A percentile compares a stretch with the other conserved stretches of the same genome.
phyloP scores from a whole-genome alignment of 257 asterid species.

The Solanum appendiculatum region DNA sequence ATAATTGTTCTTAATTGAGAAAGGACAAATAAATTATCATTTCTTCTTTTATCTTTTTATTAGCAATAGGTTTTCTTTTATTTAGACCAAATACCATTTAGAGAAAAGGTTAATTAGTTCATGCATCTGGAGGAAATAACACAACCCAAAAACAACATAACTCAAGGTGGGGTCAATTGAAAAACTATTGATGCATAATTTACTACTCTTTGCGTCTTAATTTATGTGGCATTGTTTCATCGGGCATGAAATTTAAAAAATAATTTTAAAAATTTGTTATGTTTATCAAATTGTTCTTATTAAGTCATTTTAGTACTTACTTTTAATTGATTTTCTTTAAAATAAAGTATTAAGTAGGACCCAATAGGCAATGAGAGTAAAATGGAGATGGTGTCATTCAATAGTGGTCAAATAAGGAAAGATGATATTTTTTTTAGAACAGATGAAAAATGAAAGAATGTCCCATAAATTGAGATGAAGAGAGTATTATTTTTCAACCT shows the following conservation, averaged over 20 bases:
- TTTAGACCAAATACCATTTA: not conserved
- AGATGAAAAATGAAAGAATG: no score
- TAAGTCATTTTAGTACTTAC: not conserved
- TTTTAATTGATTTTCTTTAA: no score
- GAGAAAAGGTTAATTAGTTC: not conserved
- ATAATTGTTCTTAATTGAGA: not conserved
- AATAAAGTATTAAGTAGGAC: no score
- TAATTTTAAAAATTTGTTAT: no score
- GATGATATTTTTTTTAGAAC: no score
- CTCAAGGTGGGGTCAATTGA: not conserved
- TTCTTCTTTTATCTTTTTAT: not conserved
- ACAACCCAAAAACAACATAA: not conserved
- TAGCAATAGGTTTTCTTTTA: not conserved
- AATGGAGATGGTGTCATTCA: no score
- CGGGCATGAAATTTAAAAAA: no score
- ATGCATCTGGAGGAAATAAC: not conserved
- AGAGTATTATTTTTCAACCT: not conserved
- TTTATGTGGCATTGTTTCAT: no score
- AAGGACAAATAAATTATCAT: not conserved
- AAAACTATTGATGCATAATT: not conserved
- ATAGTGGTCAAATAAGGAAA: not conserved
- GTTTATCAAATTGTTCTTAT: not conserved
- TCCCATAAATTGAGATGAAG: not conserved
- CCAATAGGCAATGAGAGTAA: no score
- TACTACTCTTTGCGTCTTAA: not conserved